Conservation (phyloP, 2,329 filamentous ascomycete species). For the Fusarium piperis region DNA sequence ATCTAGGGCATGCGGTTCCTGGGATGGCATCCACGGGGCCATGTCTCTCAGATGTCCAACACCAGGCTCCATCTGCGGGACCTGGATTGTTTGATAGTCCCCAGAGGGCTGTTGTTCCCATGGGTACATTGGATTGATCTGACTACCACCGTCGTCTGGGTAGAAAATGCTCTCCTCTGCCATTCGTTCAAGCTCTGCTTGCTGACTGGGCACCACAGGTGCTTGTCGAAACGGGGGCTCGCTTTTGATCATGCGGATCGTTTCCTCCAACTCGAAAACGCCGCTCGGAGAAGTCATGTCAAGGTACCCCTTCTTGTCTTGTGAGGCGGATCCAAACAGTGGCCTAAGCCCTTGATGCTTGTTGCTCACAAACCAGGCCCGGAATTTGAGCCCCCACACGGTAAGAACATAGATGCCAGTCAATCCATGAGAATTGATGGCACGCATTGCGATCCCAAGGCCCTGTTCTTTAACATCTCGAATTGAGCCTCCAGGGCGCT, state of each 20-base stretch:
- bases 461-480: neutral
- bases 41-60: neutral
- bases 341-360: neutral
- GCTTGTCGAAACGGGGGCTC: neutral
- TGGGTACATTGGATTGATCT: neutral
- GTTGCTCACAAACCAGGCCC: neutral
- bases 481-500: neutral
- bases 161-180: neutral
- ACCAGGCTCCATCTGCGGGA: neutral
- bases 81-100: neutral
- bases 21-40: neutral
- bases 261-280: neutral
- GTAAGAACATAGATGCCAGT: neutral
- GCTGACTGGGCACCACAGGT: neutral
- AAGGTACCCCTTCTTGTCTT: neutral
- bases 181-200: neutral
- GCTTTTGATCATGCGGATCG: neutral
- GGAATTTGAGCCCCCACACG: neutral
- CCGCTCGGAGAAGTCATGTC: neutral
- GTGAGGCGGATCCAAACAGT: neutral
- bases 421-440: neutral
- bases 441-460: neutral
- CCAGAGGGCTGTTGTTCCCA: neutral
- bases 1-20: neutral
- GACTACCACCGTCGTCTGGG: neutral